Conservation (phyloP, 495 filamentous ascomycete species). For the Lasiosphaeria ovina region DNA sequence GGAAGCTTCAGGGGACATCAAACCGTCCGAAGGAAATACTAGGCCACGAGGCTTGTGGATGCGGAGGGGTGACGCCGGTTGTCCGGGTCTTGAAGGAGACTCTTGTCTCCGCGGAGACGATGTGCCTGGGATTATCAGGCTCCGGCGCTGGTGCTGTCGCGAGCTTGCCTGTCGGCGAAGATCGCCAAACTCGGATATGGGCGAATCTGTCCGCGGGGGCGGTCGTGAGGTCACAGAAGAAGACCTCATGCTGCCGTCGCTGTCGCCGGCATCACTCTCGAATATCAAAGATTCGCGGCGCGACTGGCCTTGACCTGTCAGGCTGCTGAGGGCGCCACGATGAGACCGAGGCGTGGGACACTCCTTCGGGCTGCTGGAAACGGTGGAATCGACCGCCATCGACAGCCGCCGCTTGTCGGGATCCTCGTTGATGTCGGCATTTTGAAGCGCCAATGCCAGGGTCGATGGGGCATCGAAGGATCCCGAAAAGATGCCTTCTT, state of each 20-base stretch:
- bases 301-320: constrained; percentile 60
- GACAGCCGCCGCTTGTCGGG: constrained; percentile 40
- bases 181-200: constrained; percentile 76
- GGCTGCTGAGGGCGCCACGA: constrained; percentile 57
- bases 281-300: constrained; percentile 70
- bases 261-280: constrained; percentile 76
- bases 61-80: constrained; percentile 83
- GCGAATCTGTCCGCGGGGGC: constrained; percentile 76
- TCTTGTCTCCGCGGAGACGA: constrained; percentile 78
- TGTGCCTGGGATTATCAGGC: constrained; percentile 71
- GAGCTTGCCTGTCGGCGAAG: constrained; percentile 67
- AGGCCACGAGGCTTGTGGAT: constrained; percentile 78
- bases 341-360: constrained; percentile 89
- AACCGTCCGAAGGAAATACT: constrained; percentile 66
- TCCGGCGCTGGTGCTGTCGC: constrained; percentile 76
- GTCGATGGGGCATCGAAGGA: constrained; percentile 59
- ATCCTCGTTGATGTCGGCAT: constrained; percentile 40
- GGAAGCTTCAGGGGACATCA: constrained; percentile 85
- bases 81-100: constrained; percentile 70
- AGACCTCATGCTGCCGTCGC: constrained; percentile 83
- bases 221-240: constrained; percentile 69
- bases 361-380: constrained; percentile 88
- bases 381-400: constrained; percentile 53
- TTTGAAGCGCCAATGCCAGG: constrained; percentile 55
- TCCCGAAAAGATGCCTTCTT: constrained; percentile 49